Evolutionary conservation across 1,139 yeast genomes (phyloP).

Genomic region (Yarrowia galli): DNA sequence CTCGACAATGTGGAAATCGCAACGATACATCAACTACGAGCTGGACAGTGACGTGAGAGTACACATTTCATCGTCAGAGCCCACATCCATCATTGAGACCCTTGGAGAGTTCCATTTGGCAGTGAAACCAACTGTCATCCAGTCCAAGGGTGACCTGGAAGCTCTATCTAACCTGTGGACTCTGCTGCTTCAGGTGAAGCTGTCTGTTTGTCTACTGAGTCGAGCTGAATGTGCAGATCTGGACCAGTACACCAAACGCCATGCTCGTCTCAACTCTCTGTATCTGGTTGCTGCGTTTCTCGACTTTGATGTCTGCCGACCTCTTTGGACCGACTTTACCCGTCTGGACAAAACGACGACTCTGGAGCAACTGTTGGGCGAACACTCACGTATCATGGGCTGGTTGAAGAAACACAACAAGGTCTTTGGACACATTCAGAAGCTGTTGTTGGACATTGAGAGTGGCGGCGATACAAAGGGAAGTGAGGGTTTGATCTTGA

Average conservation of each 20-base stretch:
- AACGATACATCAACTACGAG: constrained; percentile 29
- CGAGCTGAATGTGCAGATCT: neutral
- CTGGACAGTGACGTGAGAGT: constrained; percentile 6
- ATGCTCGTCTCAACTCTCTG: neutral
- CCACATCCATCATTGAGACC: neutral
- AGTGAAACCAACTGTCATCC: constrained; percentile 7
- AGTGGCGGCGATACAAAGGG: neutral
- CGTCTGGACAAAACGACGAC: neutral
- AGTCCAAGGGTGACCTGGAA: neutral
- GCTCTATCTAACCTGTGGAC: constrained; percentile 7
- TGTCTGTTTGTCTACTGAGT: neutral
- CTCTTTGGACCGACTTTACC: neutral
- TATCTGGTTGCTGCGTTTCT: constrained; percentile 3
- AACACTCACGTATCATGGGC: constrained; percentile 1
- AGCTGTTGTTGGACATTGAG: constrained; percentile 8
- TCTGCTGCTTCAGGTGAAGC: neutral
- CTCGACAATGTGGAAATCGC: constrained; percentile 18
- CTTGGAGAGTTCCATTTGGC: neutral
- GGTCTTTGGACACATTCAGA: neutral
- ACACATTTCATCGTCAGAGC: neutral
- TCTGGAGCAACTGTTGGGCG: neutral
- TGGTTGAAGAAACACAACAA: constrained; percentile 1
- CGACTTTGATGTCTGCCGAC: constrained; percentile 6
- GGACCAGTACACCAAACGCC: neutral
- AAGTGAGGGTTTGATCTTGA: neutral